Base-by-base conservation (phyloP, 805 yeast genomes). In the Cyberlindnera suaveolens region DNA sequence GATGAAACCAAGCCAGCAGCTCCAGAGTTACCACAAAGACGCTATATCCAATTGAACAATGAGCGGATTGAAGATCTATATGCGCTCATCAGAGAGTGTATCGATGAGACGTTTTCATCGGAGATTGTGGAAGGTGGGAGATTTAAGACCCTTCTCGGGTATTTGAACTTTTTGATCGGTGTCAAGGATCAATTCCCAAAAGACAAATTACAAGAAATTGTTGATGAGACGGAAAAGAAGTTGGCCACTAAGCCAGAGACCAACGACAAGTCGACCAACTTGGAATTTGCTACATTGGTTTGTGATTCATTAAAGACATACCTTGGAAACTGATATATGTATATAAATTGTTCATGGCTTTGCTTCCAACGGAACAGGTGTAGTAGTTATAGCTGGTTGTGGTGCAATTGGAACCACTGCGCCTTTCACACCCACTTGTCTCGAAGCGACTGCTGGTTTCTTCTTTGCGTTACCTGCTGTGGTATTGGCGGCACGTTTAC, bases 111-210 rank as follows among this genome's bases (percentile, higher is more conserved):
- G 1, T 49, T 48, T 31, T 44, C 27, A 29, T 46, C 51, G 41
- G 29, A 56, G 47, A 9, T 49, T 44, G 27, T 52, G 46, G 43
- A 43, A 19, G 52, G 63, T 14, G 56, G 62, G 7, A 30, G 38
- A 15, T 60, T 77, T 33, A 67, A 74, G 34, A 63, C 73, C 3
- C 58, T 84, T 8, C 62, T 80, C 34, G 74, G 81, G 5, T 78
- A 72, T 59, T 60, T 83, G 49, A 82, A 82, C 53, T 68, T 85
- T 42, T 66, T 73, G 32, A 62, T 63, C 26, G 65, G 64, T 5
- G 56, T 72, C 13, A 64, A 63, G 31, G 36, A 49, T 2, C 53
- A 54, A 37, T 64, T 69, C 50, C 67, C 64, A 35, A 44, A 39
- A 3, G 48, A 47, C 1, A 50, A 61, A 16, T 45, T 71, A 2